phyloP scores from a whole-genome alignment of 75 land plant species.

The Pinus albicaulis region DNA sequence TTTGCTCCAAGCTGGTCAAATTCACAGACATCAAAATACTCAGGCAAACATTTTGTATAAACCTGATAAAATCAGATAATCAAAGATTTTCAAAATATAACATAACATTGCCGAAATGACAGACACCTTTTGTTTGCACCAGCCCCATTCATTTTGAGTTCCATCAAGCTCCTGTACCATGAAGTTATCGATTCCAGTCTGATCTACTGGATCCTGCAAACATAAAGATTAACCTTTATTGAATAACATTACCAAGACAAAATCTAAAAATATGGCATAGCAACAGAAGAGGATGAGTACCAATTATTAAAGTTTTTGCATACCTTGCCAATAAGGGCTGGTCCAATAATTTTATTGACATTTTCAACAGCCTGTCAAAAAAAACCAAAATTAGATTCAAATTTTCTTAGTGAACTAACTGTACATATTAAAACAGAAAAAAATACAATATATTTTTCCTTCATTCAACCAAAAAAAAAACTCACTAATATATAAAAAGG shows the following conservation, averaged over 20 bases:
- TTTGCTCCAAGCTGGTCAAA: constrained; percentile 87
- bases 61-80: not conserved
- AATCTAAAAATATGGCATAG: not conserved
- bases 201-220: constrained; percentile 91
- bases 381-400: constrained; percentile 4
- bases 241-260: not conserved
- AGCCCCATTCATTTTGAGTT: constrained; percentile 97
- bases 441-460: not conserved
- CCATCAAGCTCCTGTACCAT: constrained; percentile 98
- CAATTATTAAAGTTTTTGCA: not conserved
- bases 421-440: not conserved
- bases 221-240: not conserved
- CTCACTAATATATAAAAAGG: constrained; percentile 11
- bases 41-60: not conserved
- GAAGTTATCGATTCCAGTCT: constrained; percentile 81
- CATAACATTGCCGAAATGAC: not conserved
- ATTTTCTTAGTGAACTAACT: not conserved
- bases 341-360: constrained; percentile 84
- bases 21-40: no score
- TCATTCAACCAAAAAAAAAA: no score
- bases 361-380: constrained; percentile 80
- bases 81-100: not conserved
- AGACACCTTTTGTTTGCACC: constrained; percentile 97
- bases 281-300: not conserved
- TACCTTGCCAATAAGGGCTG: constrained; percentile 95